Evolutionary conservation across 441 rosid genomes (phyloP).

Genomic region (Bruguiera hainesii): DNA sequence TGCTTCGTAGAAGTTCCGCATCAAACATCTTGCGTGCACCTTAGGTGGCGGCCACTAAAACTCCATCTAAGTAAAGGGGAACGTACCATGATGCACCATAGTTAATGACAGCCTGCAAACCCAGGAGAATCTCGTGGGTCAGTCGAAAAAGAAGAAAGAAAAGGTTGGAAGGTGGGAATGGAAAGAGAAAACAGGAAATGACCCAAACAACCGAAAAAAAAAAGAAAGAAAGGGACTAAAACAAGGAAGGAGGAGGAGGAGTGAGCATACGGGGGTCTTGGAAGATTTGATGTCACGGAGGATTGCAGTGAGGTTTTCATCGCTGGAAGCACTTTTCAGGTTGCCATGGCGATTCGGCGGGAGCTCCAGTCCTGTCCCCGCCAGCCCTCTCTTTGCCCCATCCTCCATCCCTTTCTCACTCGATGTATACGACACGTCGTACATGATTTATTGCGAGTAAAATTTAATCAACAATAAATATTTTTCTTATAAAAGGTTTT

Average conservation of each 20-base stretch:
- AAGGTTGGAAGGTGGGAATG: too few species aligned
- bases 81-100: constrained; percentile 3
- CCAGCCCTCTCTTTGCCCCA: constrained; percentile 28
- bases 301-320: constrained; percentile 41
- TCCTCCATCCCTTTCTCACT: constrained; percentile 27
- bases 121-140: background rate
- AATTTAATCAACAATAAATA: background rate
- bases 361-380: constrained; percentile 31
- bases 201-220: too few species aligned
- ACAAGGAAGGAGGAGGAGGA: background rate
- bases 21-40: constrained; percentile 40
- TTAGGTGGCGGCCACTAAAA: background rate
- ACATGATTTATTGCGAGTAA: rapidly evolving
- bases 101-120: background rate
- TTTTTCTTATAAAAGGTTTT: rapidly evolving
- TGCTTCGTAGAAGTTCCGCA: constrained; percentile 26
- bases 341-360: constrained; percentile 52
- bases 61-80: background rate
- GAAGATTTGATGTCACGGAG: constrained; percentile 51
- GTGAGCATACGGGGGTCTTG: constrained; percentile 37
- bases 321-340: constrained; percentile 49
- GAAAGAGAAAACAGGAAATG: too few species aligned
- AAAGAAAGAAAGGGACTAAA: background rate
- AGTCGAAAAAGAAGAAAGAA: too few species aligned
- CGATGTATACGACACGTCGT: too few species aligned